Evolutionary conservation across 768 basidiomycete species (phyloP).

Genomic region (Amanita rubescens): DNA sequence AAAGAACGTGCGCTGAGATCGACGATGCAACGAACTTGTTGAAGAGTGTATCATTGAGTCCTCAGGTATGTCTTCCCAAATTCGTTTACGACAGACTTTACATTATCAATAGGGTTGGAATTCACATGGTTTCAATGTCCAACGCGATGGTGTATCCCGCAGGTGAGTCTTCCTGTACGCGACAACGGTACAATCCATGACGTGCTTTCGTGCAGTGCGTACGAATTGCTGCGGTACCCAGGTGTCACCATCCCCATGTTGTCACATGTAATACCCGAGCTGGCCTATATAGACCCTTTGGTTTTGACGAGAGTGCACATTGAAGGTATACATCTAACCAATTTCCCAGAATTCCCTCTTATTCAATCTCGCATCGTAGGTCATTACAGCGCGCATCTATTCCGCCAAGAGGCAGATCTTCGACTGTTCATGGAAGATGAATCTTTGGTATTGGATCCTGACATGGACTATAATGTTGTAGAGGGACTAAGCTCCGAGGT

Average conservation of each 20-base stretch:
- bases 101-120: constrained; percentile 26
- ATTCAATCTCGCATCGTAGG: constrained; percentile 29
- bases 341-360: neutral
- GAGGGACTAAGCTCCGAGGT: constrained; percentile 73
- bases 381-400: constrained; percentile 53
- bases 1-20: constrained; percentile 25
- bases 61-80: constrained; percentile 26
- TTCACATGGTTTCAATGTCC: constrained; percentile 35
- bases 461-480: constrained; percentile 62
- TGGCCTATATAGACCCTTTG: constrained; percentile 41
- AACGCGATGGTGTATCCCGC: constrained; percentile 35
- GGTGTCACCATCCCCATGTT: constrained; percentile 40
- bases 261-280: constrained; percentile 35
- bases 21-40: constrained; percentile 28
- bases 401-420: constrained; percentile 71
- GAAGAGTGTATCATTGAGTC: constrained; percentile 30
- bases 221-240: constrained; percentile 61
- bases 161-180: constrained; percentile 22
- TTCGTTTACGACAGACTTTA: neutral
- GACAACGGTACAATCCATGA: neutral
- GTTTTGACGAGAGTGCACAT: constrained; percentile 57
- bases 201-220: constrained; percentile 45
- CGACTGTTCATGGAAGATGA: constrained; percentile 73
- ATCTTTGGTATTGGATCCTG: constrained; percentile 54
- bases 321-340: constrained; percentile 47